Evolutionary conservation across 208 protist genomes (phyloP).

Genomic region (Leishmania braziliensis): DNA sequence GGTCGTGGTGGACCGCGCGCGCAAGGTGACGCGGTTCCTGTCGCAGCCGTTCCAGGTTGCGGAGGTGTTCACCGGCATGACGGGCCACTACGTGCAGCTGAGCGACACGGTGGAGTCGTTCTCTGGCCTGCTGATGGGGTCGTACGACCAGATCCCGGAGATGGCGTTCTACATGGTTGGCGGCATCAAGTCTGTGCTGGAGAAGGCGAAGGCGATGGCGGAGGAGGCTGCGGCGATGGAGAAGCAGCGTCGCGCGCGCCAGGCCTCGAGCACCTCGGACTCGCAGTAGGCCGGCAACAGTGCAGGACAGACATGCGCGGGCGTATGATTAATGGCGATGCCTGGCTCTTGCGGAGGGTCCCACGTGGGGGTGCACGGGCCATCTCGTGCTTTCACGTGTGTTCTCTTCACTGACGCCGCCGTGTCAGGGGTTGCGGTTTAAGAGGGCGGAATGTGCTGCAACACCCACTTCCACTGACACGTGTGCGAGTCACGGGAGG

Average conservation of each 20-base stretch:
- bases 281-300: constrained; percentile 4
- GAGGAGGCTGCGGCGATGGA: constrained; percentile 76
- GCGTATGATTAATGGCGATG: neutral
- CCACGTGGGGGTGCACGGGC: neutral
- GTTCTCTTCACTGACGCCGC: too few species aligned
- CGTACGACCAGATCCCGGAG: constrained; percentile 97
- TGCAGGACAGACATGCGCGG: neutral
- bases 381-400: neutral
- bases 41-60: constrained; percentile 98
- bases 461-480: too few species aligned
- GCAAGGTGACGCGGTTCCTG: constrained; percentile 93
- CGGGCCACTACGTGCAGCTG: constrained; percentile 95
- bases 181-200: constrained; percentile 91
- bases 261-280: constrained; percentile 35
- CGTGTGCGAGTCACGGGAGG: too few species aligned
- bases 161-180: constrained; percentile 99
- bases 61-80: constrained; percentile 97
- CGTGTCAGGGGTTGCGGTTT: too few species aligned
- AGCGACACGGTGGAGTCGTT: constrained; percentile 95
- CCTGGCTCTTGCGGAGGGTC: neutral
- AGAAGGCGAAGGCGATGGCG: constrained; percentile 93
- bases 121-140: constrained; percentile 92
- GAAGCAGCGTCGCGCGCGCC: constrained; percentile 57
- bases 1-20: constrained; percentile 95
- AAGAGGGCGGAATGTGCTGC: too few species aligned